Evolutionary conservation across 352 stramenopile genomes (phyloP), one percentile per base, ranked within the genome.

Genomic region (Phytophthora tentaculata): DNA sequence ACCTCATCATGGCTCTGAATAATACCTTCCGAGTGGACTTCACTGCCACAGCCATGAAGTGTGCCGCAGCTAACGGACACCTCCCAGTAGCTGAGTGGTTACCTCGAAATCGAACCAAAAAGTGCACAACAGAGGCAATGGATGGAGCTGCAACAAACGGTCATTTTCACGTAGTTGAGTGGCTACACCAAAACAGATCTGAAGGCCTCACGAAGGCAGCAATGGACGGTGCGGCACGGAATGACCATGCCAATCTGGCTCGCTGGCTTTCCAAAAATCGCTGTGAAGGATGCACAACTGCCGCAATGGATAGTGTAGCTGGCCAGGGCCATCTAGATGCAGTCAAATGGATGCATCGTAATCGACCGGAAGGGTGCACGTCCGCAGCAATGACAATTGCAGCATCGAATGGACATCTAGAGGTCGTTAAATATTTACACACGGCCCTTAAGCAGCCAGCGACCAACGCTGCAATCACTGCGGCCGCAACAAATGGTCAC

Each of bases 311-410:
- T 32, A 32, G 26, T 32, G 2, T 14, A 12, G 44, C 57, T 3
- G 45, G 44, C 0, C 19, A 28, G 12, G 65, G 66, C 3, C 53
- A 64, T 19, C 16, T 69, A 0, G 5, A 22, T 2, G 24, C 69
- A 1, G 53, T 73, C 2, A 19, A 45, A 37, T 73, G 43, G 52
- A 5, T 73, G 19, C 47, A 64, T 22, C 5, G 43, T 19, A 51
- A 69, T 35, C 59, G 66, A 10, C 17, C 9, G 0, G 60, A 73
- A 60, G 66, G 59, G 8, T 69, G 66, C 32, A 62, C 59, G 5
- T 43, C 39, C 0, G 24, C 19, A 19, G 64, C 56, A 13, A 67
- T 72, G 64, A 32, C 26, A 32, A 32, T 8, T 32, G 26, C 26
- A 32, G 58, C 65, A 20, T n/a, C 16, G 20, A 45, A 45, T 45